phyloP scores from a whole-genome alignment of 73 alveolate genomes.

The Tetrahymena malaccensis region DNA sequence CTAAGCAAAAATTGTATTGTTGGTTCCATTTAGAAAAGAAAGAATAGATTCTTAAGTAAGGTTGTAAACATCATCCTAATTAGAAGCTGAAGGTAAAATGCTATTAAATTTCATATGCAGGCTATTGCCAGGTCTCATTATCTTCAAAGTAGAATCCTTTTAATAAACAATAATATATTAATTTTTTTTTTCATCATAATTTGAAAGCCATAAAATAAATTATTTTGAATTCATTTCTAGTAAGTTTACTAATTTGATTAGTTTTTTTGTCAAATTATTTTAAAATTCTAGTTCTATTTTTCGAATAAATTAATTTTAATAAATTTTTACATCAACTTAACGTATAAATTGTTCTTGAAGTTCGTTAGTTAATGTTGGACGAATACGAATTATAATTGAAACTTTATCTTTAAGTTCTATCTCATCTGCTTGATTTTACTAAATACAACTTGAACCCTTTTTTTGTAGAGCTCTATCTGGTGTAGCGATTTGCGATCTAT shows the following conservation, averaged over 20 bases:
- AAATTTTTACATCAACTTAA: not conserved
- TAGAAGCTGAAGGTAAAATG: constrained; percentile 8
- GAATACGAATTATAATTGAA: not conserved
- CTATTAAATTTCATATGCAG: constrained; percentile 24
- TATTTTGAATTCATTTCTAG: no score
- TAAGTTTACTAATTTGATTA: not conserved
- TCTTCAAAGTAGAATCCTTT: constrained; percentile 23
- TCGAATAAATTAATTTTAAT: not conserved
- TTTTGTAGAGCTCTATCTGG: not conserved
- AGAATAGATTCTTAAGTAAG: constrained; percentile 18
- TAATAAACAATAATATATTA: no score
- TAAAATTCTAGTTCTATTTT: not conserved
- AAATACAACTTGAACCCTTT: not conserved
- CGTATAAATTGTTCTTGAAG: not conserved
- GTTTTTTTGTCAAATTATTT: not conserved
- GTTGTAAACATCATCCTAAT: constrained; percentile 14
- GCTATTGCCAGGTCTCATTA: constrained; percentile 35
- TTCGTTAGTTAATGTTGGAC: not conserved
- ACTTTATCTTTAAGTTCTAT: not conserved
- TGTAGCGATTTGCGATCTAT: not conserved
- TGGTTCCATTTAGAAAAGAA: constrained; percentile 28
- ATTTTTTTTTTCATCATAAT: no score
- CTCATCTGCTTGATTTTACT: not conserved
- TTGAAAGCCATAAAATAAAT: no score
- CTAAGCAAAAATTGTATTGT: constrained; percentile 42